These are phyloP conservation scores for Lodderomyces elongisporus DNA, from an alignment of 1,139 yeast species.

Conservation along the genomic window DNA sequence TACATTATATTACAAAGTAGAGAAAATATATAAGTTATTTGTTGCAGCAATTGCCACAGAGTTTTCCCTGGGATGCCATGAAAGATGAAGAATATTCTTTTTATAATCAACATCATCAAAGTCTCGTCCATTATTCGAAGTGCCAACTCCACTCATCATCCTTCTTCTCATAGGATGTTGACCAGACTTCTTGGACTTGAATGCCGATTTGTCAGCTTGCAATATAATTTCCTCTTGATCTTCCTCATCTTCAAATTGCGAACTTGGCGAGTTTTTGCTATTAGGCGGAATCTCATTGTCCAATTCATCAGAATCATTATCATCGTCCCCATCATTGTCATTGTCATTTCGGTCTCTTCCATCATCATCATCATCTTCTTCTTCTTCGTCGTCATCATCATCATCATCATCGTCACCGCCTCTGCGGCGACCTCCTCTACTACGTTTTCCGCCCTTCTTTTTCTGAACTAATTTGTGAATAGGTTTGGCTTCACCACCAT, in stretches of 20 bases:
- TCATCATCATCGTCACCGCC: constrained; percentile 24
- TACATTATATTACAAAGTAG: no score
- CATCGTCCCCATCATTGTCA: constrained; percentile 22
- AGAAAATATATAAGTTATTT: constrained; percentile 80
- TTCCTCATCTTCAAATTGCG: constrained; percentile 32
- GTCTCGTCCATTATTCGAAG: constrained; percentile 35
- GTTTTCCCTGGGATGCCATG: constrained; percentile 98
- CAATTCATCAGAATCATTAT: constrained; percentile 36
- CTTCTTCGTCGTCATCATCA: no score
- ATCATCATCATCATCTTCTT: constrained; percentile 9
- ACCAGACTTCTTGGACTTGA: constrained; percentile 66
- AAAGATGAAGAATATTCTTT: constrained; percentile 88
- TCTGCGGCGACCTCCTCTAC: constrained; percentile 5
- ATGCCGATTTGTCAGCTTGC: constrained; percentile 97
- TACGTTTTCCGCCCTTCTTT: constrained; percentile 7
- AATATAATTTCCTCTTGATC: constrained; percentile 70
- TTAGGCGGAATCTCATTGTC: constrained; percentile 36
- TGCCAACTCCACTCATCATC: constrained; percentile 43
- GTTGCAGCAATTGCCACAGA: constrained; percentile 98
- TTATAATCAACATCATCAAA: constrained; percentile 89
- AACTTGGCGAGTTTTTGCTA: constrained; percentile 28
- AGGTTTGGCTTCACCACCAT: constrained; percentile 10
- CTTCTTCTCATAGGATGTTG: constrained; percentile 36
- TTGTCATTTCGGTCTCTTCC: constrained; percentile 9
- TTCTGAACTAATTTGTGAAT: constrained; percentile 12